These are phyloP conservation scores for Rhodotorula sp. DNA, from an alignment of 1,284 basidiomycete genomes.

Conservation along the genomic window DNA sequence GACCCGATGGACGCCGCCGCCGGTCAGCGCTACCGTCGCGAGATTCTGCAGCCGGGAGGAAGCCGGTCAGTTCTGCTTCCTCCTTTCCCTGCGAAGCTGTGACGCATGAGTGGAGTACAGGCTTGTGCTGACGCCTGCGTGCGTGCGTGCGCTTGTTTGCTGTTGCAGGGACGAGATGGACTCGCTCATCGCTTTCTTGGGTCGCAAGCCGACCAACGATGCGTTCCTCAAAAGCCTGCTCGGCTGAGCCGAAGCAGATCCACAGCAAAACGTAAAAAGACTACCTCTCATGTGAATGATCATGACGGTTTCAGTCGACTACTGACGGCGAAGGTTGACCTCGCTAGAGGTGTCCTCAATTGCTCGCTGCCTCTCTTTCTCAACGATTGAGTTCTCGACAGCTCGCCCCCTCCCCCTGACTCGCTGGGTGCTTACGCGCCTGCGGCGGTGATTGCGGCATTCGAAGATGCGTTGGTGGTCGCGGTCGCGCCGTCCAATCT, in stretches of 20 bases:
- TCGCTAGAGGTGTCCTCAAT: too few relatives aligned
- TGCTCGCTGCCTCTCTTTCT: too few relatives aligned
- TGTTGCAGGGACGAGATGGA: conserved; percentile 59
- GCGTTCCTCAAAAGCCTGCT: conserved; percentile 67
- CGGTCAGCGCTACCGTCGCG: conserved; percentile 56
- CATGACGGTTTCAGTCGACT: too few relatives aligned
- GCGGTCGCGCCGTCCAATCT: too few relatives aligned
- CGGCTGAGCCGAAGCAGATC: conserved; percentile 1
- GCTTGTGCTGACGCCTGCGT: not conserved
- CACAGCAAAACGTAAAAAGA: too few relatives aligned
- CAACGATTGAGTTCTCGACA: too few relatives aligned
- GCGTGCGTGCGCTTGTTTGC: not conserved
- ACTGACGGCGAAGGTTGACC: too few relatives aligned
- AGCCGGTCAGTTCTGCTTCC: conserved; percentile 38
- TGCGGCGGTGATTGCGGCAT: too few relatives aligned
- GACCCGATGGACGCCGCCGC: conserved; percentile 67
- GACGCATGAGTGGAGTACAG: not conserved
- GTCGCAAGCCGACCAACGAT: conserved; percentile 68
- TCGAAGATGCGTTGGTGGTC: too few relatives aligned
- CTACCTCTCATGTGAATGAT: too few relatives aligned
- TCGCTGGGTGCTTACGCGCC: too few relatives aligned
- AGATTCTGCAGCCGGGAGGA: conserved; percentile 60
- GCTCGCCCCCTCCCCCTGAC: too few relatives aligned
- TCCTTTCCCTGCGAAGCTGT: not conserved
- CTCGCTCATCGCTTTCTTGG: conserved; percentile 68